Conservation (phyloP, 495 filamentous ascomycete species). For the Tuber indicum region DNA sequence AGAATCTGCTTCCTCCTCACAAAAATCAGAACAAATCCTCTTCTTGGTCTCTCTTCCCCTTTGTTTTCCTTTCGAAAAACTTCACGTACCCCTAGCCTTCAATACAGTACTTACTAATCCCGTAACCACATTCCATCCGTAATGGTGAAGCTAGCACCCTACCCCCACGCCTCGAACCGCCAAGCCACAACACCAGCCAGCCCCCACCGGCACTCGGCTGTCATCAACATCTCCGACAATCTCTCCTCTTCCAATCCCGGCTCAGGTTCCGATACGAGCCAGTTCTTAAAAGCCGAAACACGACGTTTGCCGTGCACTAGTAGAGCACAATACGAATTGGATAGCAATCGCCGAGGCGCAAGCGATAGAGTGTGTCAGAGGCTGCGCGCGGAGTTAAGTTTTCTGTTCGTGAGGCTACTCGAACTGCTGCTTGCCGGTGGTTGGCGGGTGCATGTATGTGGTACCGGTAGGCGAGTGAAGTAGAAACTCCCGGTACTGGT, state of each 20-base stretch:
- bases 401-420: background rate
- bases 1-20: background rate
- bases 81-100: background rate
- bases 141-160: background rate
- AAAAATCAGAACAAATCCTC: background rate
- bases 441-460: background rate
- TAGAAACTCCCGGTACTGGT: background rate
- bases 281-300: background rate
- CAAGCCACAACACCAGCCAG: background rate
- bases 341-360: background rate
- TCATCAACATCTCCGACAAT: background rate
- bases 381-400: background rate
- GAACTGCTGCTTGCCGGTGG: background rate
- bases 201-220: background rate
- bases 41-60: background rate
- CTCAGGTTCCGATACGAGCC: background rate
- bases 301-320: background rate
- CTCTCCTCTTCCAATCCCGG: background rate
- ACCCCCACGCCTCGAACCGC: background rate
- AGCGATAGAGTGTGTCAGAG: background rate
- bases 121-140: background rate
- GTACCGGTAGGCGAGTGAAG: background rate
- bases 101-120: background rate
- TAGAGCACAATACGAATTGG: too few relatives aligned
- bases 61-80: background rate